Evolutionary conservation across 495 filamentous ascomycete genomes (phyloP).

Genomic region (Extremus antarcticus): DNA sequence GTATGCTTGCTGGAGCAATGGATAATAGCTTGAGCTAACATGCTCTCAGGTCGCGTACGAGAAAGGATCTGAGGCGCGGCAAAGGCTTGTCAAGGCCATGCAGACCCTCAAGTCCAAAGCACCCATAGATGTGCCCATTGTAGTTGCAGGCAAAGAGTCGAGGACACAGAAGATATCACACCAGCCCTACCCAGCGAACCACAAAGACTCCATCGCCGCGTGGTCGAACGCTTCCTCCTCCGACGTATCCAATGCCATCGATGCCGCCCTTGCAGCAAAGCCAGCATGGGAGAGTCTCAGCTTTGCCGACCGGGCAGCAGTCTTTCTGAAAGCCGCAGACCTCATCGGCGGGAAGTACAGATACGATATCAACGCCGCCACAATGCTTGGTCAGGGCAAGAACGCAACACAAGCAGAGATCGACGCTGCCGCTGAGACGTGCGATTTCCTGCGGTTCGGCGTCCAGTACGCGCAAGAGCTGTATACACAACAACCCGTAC

Average conservation of each 20-base stretch:
- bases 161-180: conserved; percentile 40
- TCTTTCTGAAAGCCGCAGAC: conserved; percentile 90
- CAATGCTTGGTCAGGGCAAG: conserved; percentile 91
- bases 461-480: conserved; percentile 34
- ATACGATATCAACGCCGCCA: conserved; percentile 85
- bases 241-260: conserved; percentile 66
- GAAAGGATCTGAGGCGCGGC: conserved; percentile 67
- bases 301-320: conserved; percentile 80
- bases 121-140: conserved; percentile 61
- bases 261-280: conserved; percentile 70
- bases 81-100: conserved; percentile 59
- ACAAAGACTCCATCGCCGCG: conserved; percentile 58
- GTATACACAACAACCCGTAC: conserved; percentile 31
- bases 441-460: conserved; percentile 67
- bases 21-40: neutral
- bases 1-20: conserved; percentile 42
- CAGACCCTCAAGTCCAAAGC: conserved; percentile 46
- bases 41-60: conserved; percentile 44
- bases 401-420: conserved; percentile 97
- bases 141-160: conserved; percentile 66
- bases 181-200: conserved; percentile 68
- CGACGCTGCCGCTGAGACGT: conserved; percentile 82
- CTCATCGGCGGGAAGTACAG: conserved; percentile 80
- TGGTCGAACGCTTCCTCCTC: conserved; percentile 65
- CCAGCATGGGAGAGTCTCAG: conserved; percentile 67